A percentile compares a stretch with the other conserved stretches of the same genome.
Evolutionary conservation across 768 basidiomycete species (phyloP).

Genomic region (Boletus vinaceobasis): DNA sequence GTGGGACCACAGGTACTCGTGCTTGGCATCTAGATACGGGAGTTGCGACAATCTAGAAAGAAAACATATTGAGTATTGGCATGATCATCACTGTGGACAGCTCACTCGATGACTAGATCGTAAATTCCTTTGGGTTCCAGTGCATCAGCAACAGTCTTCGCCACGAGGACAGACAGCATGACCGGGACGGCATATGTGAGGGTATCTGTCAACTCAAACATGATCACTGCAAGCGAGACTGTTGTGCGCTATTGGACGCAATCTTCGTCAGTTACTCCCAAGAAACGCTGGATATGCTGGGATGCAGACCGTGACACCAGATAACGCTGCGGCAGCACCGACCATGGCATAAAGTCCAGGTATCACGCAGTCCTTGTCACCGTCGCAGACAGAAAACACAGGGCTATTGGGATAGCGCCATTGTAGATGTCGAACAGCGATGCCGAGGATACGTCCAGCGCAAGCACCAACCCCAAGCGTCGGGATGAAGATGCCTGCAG

Average conservation of each 20-base stretch:
- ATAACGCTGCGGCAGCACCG: constrained; percentile 89
- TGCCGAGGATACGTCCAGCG: constrained; percentile 83
- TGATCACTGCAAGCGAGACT: constrained; percentile 93
- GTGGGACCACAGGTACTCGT: constrained; percentile 83
- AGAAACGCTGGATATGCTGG: background rate
- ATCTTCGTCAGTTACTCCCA: constrained; percentile 6
- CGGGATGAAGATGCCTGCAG: constrained; percentile 96
- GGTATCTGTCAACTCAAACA: constrained; percentile 91
- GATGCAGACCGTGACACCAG: constrained; percentile 79
- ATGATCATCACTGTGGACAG: background rate
- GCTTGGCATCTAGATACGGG: constrained; percentile 90
- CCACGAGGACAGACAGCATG: constrained; percentile 81
- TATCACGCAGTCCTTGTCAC: constrained; percentile 70
- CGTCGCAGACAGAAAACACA: constrained; percentile 65
- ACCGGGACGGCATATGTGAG: constrained; percentile 89
- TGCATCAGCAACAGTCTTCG: constrained; percentile 34
- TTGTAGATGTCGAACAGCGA: constrained; percentile 74
- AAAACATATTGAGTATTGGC: background rate
- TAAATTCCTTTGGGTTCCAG: constrained; percentile 85
- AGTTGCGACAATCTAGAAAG: constrained; percentile 65
- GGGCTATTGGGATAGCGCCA: constrained; percentile 53
- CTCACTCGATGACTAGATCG: constrained; percentile 87
- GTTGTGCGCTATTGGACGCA: constrained; percentile 61
- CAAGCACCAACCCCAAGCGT: constrained; percentile 94
- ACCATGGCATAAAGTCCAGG: constrained; percentile 96